Evolutionary conservation across 106 monocot genomes (phyloP).

Genomic region (Triglochin maritima): DNA sequence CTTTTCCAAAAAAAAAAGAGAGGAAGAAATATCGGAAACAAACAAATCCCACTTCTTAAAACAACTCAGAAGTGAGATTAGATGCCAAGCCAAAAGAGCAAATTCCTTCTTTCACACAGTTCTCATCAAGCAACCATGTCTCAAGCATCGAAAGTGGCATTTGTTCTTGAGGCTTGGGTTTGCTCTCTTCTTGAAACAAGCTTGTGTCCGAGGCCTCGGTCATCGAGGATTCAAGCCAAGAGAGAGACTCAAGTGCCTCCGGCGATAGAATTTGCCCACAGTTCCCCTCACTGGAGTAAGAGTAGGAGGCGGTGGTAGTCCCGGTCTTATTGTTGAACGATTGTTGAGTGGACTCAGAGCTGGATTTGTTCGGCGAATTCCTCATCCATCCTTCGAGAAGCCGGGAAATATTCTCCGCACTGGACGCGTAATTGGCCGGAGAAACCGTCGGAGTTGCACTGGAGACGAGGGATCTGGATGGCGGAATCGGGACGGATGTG

Average conservation of each 20-base stretch:
- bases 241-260: background rate
- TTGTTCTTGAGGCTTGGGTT: constrained; percentile 2
- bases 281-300: background rate
- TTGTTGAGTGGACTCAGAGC: background rate
- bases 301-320: background rate
- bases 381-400: constrained; percentile 12
- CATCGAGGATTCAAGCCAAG: background rate
- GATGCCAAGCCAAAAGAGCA: background rate
- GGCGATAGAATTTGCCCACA: background rate
- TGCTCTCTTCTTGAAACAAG: background rate
- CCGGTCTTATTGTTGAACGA: background rate
- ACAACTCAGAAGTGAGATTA: background rate
- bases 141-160: constrained; percentile 35
- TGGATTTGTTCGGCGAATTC: background rate
- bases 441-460: background rate
- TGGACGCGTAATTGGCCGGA: constrained; percentile 10
- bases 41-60: background rate
- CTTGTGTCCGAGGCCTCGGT: constrained; percentile 1
- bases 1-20: too few relatives aligned
- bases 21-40: too few relatives aligned
- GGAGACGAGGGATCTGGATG: background rate
- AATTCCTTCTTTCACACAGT: constrained; percentile 3
- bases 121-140: constrained; percentile 48
- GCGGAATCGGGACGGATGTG: background rate
- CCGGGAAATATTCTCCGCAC: constrained; percentile 22